These are phyloP conservation scores for Penicillium sp. DNA, from an alignment of 2,329 filamentous ascomycete species.

Conservation along the genomic window DNA sequence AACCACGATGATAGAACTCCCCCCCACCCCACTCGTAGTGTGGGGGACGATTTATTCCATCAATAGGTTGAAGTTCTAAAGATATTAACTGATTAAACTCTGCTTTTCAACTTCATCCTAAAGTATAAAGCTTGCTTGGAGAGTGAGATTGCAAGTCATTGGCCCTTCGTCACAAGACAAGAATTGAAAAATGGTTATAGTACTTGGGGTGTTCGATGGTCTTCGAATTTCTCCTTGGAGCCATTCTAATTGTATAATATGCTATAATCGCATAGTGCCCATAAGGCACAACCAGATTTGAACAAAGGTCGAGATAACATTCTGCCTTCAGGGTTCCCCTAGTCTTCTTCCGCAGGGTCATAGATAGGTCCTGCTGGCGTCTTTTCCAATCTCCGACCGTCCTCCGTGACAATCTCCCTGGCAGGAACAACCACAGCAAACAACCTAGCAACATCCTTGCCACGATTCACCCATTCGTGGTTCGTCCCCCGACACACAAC, in stretches of 20 bases:
- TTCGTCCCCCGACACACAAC: constrained; percentile 44
- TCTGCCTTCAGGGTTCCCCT: no score
- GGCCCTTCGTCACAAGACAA: no score
- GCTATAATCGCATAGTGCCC: background rate
- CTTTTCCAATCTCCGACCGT: constrained; percentile 44
- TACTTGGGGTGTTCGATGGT: no score
- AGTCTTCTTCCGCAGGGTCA: constrained; percentile 21
- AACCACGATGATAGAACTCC: background rate
- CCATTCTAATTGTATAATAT: background rate
- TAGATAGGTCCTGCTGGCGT: constrained; percentile 26
- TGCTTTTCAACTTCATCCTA: background rate
- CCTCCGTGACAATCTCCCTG: constrained; percentile 42
- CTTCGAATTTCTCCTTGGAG: background rate
- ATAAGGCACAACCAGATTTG: background rate
- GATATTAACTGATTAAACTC: background rate
- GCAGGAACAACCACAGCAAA: constrained; percentile 46
- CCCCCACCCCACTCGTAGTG: background rate
- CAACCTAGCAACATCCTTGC: constrained; percentile 41
- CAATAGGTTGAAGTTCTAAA: background rate
- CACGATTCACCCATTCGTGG: constrained; percentile 50
- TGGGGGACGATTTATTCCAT: background rate
- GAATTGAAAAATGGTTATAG: no score
- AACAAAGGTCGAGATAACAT: background rate
- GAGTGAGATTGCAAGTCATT: no score
- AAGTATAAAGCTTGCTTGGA: no score